Evolutionary conservation across 495 filamentous ascomycete genomes (phyloP).

Genomic region (Neurospora terricola): DNA sequence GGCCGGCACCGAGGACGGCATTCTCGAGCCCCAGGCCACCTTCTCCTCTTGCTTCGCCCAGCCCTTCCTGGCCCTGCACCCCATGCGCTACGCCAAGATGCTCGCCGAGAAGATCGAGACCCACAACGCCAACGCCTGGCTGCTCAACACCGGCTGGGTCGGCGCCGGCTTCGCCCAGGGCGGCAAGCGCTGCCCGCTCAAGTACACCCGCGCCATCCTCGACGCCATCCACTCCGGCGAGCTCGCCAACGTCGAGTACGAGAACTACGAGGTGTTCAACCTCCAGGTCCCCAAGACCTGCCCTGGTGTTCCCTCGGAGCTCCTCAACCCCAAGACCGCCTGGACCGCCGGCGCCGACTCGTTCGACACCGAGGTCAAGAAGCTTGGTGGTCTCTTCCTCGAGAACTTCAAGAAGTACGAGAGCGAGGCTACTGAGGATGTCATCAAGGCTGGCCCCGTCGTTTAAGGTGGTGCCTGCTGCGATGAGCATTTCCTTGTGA

Average conservation of each 20-base stretch:
- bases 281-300: conserved; percentile 82
- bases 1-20: conserved; percentile 95
- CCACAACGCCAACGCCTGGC: conserved; percentile 95
- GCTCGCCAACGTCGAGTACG: conserved; percentile 82
- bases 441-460: conserved; percentile 57
- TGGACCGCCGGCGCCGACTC: conserved; percentile 71
- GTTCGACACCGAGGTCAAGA: conserved; percentile 80
- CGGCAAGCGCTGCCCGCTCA: conserved; percentile 96
- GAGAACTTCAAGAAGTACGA: conserved; percentile 97
- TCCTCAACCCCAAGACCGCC: conserved; percentile 87
- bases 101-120: conserved; percentile 92
- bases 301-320: conserved; percentile 74
- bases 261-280: conserved; percentile 95
- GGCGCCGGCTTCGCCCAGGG: conserved; percentile 90
- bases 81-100: conserved; percentile 98
- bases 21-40: conserved; percentile 93
- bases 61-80: conserved; percentile 96
- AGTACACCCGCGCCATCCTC: conserved; percentile 97
- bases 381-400: conserved; percentile 77
- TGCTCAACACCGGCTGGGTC: conserved; percentile 98
- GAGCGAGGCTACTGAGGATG: conserved; percentile 76
- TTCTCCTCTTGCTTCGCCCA: conserved; percentile 99
- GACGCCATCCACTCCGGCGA: conserved; percentile 96
- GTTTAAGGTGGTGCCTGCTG: conserved; percentile 17
- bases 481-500: background rate